phyloP scores from a whole-genome alignment of 352 stramenopile species.

The Phytopythium aichiense region DNA sequence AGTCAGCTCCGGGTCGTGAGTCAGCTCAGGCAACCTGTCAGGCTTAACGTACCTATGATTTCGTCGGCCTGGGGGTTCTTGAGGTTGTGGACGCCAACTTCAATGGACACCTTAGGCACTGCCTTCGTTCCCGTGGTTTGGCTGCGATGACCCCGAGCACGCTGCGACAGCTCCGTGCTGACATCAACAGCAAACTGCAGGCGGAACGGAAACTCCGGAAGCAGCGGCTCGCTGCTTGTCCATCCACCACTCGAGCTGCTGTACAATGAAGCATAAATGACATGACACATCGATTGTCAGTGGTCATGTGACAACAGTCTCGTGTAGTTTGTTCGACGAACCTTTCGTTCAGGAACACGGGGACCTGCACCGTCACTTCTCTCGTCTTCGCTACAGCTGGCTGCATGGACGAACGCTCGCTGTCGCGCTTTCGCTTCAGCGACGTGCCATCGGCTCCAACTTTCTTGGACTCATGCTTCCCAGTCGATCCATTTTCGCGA shows the following conservation, averaged over 20 bases:
- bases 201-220: slow-evolving; percentile 55
- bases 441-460: slow-evolving; percentile 21
- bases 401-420: slow-evolving; percentile 22
- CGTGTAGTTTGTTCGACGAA: slow-evolving; percentile 1
- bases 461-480: slow-evolving; percentile 31
- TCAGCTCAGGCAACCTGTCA: slow-evolving; percentile 2
- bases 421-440: slow-evolving; percentile 70
- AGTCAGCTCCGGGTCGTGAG: not conserved
- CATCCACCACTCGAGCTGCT: not conserved
- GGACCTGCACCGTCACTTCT: slow-evolving; percentile 44
- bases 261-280: not conserved
- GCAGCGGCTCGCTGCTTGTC: slow-evolving; percentile 26
- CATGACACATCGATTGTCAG: not conserved
- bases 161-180: slow-evolving; percentile 16
- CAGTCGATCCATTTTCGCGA: slow-evolving; percentile 1
- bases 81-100: slow-evolving; percentile 68
- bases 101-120: slow-evolving; percentile 27
- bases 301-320: not conserved
- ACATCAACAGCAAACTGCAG: slow-evolving; percentile 68
- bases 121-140: not conserved
- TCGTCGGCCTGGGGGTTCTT: slow-evolving; percentile 41
- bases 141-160: not conserved
- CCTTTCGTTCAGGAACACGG: slow-evolving; percentile 58
- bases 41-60: slow-evolving; percentile 30
- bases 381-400: slow-evolving; percentile 38